These are phyloP conservation scores for Melaleuca alternifolia DNA, from an alignment of 345 rosid species.

Conservation along the genomic window DNA sequence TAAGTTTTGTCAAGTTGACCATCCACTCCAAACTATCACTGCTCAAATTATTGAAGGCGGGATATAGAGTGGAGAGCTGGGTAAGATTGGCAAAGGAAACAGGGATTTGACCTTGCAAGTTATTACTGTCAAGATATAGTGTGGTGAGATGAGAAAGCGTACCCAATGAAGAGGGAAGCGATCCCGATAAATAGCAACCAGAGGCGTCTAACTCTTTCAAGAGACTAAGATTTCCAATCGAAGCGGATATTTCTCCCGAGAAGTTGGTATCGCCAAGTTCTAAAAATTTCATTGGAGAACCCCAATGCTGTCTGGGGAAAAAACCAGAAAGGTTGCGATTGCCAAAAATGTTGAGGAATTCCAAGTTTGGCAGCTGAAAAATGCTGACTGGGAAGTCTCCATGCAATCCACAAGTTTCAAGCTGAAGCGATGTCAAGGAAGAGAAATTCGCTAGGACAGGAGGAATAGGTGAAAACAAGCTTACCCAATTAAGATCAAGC, in stretches of 20 bases:
- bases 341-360: no score
- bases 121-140: not conserved
- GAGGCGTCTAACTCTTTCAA: fast-evolving
- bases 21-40: not conserved
- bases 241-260: not conserved
- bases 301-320: not conserved
- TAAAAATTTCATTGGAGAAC: not conserved
- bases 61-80: not conserved
- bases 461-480: no score
- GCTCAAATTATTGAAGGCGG: not conserved
- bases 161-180: not conserved
- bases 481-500: not conserved
- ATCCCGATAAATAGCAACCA: fast-evolving
- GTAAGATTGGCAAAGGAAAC: not conserved
- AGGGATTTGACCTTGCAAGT: conserved; percentile 5
- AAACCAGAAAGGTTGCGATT: no score
- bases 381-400: no score
- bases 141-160: not conserved
- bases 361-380: no score
- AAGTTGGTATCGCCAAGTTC: not conserved
- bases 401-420: no score
- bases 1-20: not conserved
- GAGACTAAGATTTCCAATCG: not conserved
- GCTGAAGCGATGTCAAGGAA: no score
- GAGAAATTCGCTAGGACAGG: no score